A percentile compares a stretch with the other conserved stretches of the same genome.
Evolutionary conservation across 2,329 filamentous ascomycete species (phyloP).

Genomic region (Talaromyces sp.): DNA sequence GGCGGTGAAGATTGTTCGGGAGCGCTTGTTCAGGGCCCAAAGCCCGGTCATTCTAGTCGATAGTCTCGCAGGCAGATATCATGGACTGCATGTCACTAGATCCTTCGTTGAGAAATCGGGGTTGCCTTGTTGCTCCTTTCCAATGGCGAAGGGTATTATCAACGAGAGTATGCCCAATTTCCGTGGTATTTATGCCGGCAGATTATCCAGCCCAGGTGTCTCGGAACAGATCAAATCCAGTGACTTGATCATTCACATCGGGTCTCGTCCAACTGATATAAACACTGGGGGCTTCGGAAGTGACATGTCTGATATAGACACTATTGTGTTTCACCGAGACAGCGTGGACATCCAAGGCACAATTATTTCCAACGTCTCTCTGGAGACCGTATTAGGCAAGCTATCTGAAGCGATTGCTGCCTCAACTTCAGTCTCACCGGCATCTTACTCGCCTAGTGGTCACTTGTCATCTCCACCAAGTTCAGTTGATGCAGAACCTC

Average conservation of each 20-base stretch:
- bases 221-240: conserved; percentile 29
- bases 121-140: conserved; percentile 78
- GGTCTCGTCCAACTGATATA: conserved; percentile 38
- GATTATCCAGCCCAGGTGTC: conserved; percentile 60
- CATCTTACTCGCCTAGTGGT: conserved; percentile 24
- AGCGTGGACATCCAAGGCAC: conserved; percentile 71
- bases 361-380: conserved; percentile 71
- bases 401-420: conserved; percentile 61
- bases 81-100: conserved; percentile 70
- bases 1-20: conserved; percentile 72
- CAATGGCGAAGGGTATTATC: conserved; percentile 82
- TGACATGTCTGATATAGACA: conserved; percentile 69
- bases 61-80: conserved; percentile 73
- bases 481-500: not conserved
- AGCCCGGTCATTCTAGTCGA: conserved; percentile 77
- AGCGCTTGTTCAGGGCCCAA: conserved; percentile 70
- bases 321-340: conserved; percentile 76
- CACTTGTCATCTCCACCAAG: not conserved
- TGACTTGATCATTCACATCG: conserved; percentile 39
- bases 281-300: conserved; percentile 71
- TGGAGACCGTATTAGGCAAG: conserved; percentile 74
- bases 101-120: conserved; percentile 69
- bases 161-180: conserved; percentile 72
- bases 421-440: conserved; percentile 29
- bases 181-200: conserved; percentile 77